Base-by-base conservation (phyloP, 2,329 filamentous ascomycete genomes). In the Pyrenophora tritici-repentis region DNA sequence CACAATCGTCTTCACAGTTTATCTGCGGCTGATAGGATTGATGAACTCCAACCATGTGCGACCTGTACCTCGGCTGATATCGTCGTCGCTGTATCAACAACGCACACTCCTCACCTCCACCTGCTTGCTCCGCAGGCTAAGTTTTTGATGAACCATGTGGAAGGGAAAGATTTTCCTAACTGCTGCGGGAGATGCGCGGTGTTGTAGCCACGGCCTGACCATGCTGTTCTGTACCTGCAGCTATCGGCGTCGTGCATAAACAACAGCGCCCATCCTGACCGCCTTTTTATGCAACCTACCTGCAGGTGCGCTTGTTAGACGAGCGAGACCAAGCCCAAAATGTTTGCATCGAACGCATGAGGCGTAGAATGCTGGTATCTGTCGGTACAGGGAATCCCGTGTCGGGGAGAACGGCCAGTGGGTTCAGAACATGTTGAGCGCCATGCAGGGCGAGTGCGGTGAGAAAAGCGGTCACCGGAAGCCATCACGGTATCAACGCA, bases 281-380 rank as follows among this genome's bases (percentile, higher is more conserved):
- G 55, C 55, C 51, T 39, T 57, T 57, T 55, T 38, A 55, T 57
- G 55, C 55, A 57, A 42, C 40, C 37, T 57, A 42, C 40, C 37
- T 57, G 55, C 47, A 55, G 38, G 46, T 37, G 47, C 51, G 47
- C 51, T 42, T 31, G 24, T 29, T 38, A 42, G 18, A 36, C 34
- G 41, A 35, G 41, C 42, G 20, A n/a, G 24, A 14, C 37, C 31
- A 42, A 35, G 22, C 38, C 38, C 6, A 51, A 47, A 36, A 20
- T 34, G 13, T 17, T 43, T 29, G 40, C 47, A 35, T 37, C 38
- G n/a, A 22, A 49, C 41, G 45, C 38, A 34, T 36, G 20, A 43
- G 44, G 34, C 38, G 31, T 40, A 44, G 31, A 36, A 49, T 53
- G 45, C 35, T 44, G 22, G 34, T 26, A 49, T 35, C 33, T 49